Base-by-base conservation (phyloP, 2,329 filamentous ascomycete species). In the Ceratocystis albifundus region DNA sequence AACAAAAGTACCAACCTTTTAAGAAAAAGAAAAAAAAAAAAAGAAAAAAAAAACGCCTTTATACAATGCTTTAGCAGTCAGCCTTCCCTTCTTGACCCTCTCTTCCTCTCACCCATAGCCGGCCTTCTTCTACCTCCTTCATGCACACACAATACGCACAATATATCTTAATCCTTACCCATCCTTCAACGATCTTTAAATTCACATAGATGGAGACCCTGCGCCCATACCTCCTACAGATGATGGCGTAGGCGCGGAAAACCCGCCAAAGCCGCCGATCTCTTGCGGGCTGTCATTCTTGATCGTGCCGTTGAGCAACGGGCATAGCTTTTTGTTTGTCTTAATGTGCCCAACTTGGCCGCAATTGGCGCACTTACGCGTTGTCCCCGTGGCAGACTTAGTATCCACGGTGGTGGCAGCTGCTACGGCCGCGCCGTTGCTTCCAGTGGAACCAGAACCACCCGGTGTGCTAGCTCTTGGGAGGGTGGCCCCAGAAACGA, bases 321-420 rank as follows among this genome's bases (percentile, higher is more conserved):
- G 90, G 74, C 90, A 95, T 72, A 92, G 82, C 90, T 96, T 97
- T 79, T 96, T 96, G 80, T 97, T 97, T 61, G 93, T 97, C 77
- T 96, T 96, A 80, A 99, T 99, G 74, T 99, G 94, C 41, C 94
- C 94, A 65, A 96, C 88, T 75, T 94, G 89, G 63, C 94, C 94
- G 77, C 94, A 99, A 76, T 96, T 97, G 70, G 94, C 94, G 77
- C 94, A 99, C 79, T 97, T 97, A 72, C 95, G 84, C 44, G 88
- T 88, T 66, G 90, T 95, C 69, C 87, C 85, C 61, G 78, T 82
- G 68, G 65, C 57, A 17, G 66, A 63, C 25, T 62, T 65, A 32
- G 57, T 57, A 17, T 46, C 62, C 5, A 45, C 28, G 46, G 48
- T 44, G 8, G 20, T 25, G n/a, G 48, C n/a, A 20, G 48, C n/a